Evolutionary conservation across 306 rosid genomes (phyloP).

Genomic region (Rubus parviflorus): DNA sequence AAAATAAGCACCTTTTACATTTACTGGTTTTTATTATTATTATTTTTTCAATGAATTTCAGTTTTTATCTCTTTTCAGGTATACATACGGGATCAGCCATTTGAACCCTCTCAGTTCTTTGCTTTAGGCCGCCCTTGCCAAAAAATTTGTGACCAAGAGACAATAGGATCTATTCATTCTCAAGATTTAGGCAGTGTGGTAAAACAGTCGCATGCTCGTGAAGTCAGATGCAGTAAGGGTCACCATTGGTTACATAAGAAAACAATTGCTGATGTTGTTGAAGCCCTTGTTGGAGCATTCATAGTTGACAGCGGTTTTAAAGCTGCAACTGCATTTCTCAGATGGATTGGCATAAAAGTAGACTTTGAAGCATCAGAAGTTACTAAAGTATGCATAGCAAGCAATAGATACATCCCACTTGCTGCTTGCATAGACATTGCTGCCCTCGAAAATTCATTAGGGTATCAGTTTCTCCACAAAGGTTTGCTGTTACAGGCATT

Average conservation of each 20-base stretch:
- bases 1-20: background rate
- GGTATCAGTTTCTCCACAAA: slow-evolving; percentile 61
- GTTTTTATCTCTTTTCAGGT: slow-evolving; percentile 47
- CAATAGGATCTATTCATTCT: slow-evolving; percentile 48
- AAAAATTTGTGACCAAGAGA: slow-evolving; percentile 56
- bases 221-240: slow-evolving; percentile 65
- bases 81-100: slow-evolving; percentile 72
- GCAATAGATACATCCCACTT: slow-evolving; percentile 62
- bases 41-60: background rate
- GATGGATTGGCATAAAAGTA: slow-evolving; percentile 80
- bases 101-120: slow-evolving; percentile 75
- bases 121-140: slow-evolving; percentile 80
- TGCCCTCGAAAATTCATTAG: slow-evolving; percentile 61
- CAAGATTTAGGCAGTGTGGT: slow-evolving; percentile 30
- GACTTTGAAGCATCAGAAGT: slow-evolving; percentile 70
- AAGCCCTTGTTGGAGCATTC: slow-evolving; percentile 93
- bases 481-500: slow-evolving; percentile 90
- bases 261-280: slow-evolving; percentile 86
- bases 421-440: slow-evolving; percentile 45
- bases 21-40: background rate
- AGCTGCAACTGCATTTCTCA: slow-evolving; percentile 78
- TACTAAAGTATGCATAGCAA: slow-evolving; percentile 48
- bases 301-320: slow-evolving; percentile 93
- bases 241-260: slow-evolving; percentile 87
- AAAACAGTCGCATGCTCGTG: slow-evolving; percentile 29